phyloP scores from a whole-genome alignment of 257 asterid genomes.

The Salvia splendens region DNA sequence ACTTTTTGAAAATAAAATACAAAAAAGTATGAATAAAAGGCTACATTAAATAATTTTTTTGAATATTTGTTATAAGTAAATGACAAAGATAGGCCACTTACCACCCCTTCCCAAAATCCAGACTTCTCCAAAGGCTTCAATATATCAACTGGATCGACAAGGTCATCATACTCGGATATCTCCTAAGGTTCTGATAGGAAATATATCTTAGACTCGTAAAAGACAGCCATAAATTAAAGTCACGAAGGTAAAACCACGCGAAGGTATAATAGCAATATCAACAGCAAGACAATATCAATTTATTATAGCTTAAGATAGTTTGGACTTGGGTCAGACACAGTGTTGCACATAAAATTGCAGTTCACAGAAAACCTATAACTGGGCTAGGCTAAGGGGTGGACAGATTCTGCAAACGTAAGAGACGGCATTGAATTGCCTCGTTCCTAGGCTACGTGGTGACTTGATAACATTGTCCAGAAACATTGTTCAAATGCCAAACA shows the following conservation, averaged over 20 bases:
- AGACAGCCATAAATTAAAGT: neutral
- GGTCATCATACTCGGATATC: slow-evolving; percentile 96
- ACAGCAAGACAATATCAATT: slow-evolving; percentile 12
- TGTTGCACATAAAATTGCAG: too few relatives aligned
- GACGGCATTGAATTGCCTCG: neutral
- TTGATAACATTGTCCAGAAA: neutral
- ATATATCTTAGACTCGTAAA: slow-evolving; percentile 35
- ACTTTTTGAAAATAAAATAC: slow-evolving; percentile 67
- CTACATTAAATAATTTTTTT: slow-evolving; percentile 8
- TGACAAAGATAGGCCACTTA: slow-evolving; percentile 42
- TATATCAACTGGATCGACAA: slow-evolving; percentile 97
- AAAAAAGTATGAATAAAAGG: slow-evolving; percentile 3
- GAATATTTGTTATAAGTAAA: slow-evolving; percentile 12
- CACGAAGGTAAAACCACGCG: neutral
- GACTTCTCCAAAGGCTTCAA: slow-evolving; percentile 93
- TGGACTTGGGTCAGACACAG: neutral
- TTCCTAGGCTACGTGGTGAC: neutral
- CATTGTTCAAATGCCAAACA: slow-evolving; percentile 3
- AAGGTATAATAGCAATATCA: slow-evolving; percentile 10
- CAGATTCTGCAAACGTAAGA: neutral
- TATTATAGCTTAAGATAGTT: slow-evolving; percentile 24
- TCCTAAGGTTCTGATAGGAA: slow-evolving; percentile 80
- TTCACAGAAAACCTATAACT: neutral
- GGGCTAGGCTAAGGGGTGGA: too few relatives aligned
- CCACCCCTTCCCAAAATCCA: slow-evolving; percentile 99